Base-by-base conservation (phyloP, 148 eudicot genomes). In the Talinum fruticosum region DNA sequence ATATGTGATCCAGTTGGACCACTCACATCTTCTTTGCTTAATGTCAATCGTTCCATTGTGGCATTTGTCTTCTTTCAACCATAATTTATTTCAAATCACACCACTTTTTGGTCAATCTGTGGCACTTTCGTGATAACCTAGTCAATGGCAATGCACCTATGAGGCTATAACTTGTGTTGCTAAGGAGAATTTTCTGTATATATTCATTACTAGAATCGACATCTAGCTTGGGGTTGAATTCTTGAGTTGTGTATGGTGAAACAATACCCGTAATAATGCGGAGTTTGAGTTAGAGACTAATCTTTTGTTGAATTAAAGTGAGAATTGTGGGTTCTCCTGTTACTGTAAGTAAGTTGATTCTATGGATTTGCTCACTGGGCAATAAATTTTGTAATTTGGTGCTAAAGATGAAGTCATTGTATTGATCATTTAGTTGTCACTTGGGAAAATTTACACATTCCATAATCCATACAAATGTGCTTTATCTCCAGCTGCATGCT, bases 1-100 rank as follows among this genome's bases (percentile, higher is more conserved):
- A 41, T 37, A 3, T 37, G 6, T 69, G 66, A 51, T 14, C 30
- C 32, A 38, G 45, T 47, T 71, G 86, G 84, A 81, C 89, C 89
- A 85, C 87, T 81, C 83, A 16, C 14, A 38, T 69, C 53, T 59
- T 59, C 72, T 73, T 47, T 66, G 51, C 44, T 73, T 80, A 33
- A 75, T 21, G 59, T 66, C 75, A 75, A 19, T 32, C 49, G 35
- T 69, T 24, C 41, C 37, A 45, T 76, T 45, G 64, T 61, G 76
- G 65, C 2, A 19, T 73, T 73, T 82, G 79, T 87, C 62, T 82
- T 12, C 72, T 80, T 75, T 64, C 10, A 74, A 26, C 78, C 65
- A 68, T 65, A 57, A 10, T n/a, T 21, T 24, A n/a, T 3, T 72
- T 44, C 79, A 29, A 69, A 73, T 75, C 71, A 77, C 53, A 64